Conservation (phyloP, 2,329 filamentous ascomycete genomes). For the Pyricularia pennisetigena region DNA sequence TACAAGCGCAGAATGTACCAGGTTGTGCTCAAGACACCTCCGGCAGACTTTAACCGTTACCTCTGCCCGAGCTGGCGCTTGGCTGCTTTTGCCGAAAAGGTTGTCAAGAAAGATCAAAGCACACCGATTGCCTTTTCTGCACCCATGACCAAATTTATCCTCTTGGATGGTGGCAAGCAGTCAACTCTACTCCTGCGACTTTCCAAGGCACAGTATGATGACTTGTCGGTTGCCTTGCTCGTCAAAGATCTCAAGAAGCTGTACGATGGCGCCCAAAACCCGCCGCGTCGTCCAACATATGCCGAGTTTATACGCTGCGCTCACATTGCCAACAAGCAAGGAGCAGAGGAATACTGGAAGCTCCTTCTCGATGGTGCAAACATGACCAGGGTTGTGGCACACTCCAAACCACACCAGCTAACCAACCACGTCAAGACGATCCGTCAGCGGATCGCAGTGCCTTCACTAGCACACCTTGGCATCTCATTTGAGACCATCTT, state of each 20-base stretch:
- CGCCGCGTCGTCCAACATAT: slow-evolving; percentile 29
- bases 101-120: slow-evolving; percentile 31
- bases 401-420: slow-evolving; percentile 28
- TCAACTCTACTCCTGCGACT: slow-evolving; percentile 37
- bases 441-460: slow-evolving; percentile 27
- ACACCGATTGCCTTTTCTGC: slow-evolving; percentile 27
- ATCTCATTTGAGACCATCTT: slow-evolving; percentile 42
- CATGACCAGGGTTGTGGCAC: slow-evolving; percentile 35
- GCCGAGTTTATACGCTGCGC: slow-evolving; percentile 36
- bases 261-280: slow-evolving; percentile 26
- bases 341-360: slow-evolving; percentile 35
- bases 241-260: slow-evolving; percentile 37
- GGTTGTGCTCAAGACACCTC: slow-evolving; percentile 31
- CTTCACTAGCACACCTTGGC: slow-evolving; percentile 29
- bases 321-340: slow-evolving; percentile 23
- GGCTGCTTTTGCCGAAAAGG: slow-evolving; percentile 25
- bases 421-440: slow-evolving; percentile 29
- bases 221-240: slow-evolving; percentile 31
- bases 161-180: slow-evolving; percentile 36
- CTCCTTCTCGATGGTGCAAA: slow-evolving; percentile 30
- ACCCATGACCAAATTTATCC: slow-evolving; percentile 39
- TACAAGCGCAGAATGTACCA: slow-evolving; percentile 38
- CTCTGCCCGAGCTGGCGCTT: slow-evolving; percentile 30
- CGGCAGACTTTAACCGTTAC: slow-evolving; percentile 29
- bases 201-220: slow-evolving; percentile 39